Evolutionary conservation across 2,329 filamentous ascomycete genomes (phyloP), one percentile per base, ranked within the genome.

Genomic region (Phialophora chinensis): DNA sequence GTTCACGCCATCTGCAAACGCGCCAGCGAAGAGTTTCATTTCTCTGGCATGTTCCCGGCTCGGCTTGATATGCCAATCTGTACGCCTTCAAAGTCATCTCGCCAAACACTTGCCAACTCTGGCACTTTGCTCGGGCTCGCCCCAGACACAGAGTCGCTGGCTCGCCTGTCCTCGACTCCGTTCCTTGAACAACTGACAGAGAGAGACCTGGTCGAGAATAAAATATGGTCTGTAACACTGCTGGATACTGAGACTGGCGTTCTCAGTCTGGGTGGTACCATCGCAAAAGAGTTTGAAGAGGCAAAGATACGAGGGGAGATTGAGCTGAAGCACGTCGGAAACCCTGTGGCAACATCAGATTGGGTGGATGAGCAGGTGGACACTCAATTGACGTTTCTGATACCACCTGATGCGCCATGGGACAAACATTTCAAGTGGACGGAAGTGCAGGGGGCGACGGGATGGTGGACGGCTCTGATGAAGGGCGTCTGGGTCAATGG

Each of bases 391-490:
- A 31, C 58, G 5, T 25, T 60, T 5, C 54, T 64, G 11, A 62
- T 70, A 29, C 52, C 42, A 3, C 35, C 54, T 49, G 61, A 60
- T 14, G 20, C 58, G 25, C 62, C 71, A 10, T 66, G 66, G 66
- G 65, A 73, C 35, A 55, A 69, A 3, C 72, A 71, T 35, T 77
- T 75, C 72, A 72, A 71, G 50, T 77, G 75, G 75, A 74, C 66
- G 3, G 63, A 72, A 17, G 69, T 75, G 12, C 71, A 73, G 61
- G 75, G 75, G 5, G 72, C 74, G 3, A 72, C 68, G n/a, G 75
- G 75, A 12, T 77, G 75, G 75, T 76, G 75, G 74, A 75, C 74
- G 54, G 66, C 74, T 8, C 66, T 77, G 25, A 73, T 77, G 72
- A 69, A 63, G n/a, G 74, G 74, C 6, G 71, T 77, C 2, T 77